Evolutionary conservation across 768 basidiomycete genomes (phyloP), one percentile per base, ranked within the genome.

Genomic region (Tricholoma saponaceum): DNA sequence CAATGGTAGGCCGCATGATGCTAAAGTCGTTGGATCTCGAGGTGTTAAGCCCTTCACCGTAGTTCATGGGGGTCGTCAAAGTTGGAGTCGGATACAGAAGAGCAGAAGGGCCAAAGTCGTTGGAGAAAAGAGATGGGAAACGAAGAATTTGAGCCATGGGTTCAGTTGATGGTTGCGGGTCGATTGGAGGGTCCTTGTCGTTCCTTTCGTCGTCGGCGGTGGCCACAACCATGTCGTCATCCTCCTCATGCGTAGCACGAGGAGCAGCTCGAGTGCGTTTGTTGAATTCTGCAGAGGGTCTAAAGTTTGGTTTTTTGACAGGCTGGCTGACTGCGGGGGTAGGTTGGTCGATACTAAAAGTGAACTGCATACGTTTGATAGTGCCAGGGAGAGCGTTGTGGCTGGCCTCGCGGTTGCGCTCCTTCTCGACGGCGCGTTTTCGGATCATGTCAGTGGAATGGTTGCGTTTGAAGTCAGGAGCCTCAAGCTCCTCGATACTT

Each of bases 331-430:
- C 71, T 20, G 80, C 68, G 1, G 80, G 76, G 14, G 75, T 65
- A 16, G 86, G 87, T 58, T 87, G 85, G 71, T 92, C 91, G 62
- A 92, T 79, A 62, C 87, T 87, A 71, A 93, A 93, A 1, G 90
- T 93, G 73, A 92, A 93, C 64, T 94, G 91, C 90, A 92, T 92
- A 46, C 90, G 85, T 62, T 90, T 88, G 73, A 92, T 89, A 51
- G 81, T 87, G 13, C 88, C 89, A 5, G 86, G 84, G 56, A 77
- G 75, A 25, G 82, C 78, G 60, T 85, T 82, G 64, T 81, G 78
- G 63, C 77, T 81, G 12, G 83, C 84, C 69, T 90, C 88, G 54
- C 90, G 86, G 66, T 78, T 83, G 68, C 87, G 89, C 70, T 93
- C 91, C 69, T 87, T 86, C 68, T 92, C 91, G 18, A 76, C 85